These are phyloP conservation scores for Aspergillus ostianus DNA, from an alignment of 495 filamentous ascomycete genomes.

Conservation along the genomic window DNA sequence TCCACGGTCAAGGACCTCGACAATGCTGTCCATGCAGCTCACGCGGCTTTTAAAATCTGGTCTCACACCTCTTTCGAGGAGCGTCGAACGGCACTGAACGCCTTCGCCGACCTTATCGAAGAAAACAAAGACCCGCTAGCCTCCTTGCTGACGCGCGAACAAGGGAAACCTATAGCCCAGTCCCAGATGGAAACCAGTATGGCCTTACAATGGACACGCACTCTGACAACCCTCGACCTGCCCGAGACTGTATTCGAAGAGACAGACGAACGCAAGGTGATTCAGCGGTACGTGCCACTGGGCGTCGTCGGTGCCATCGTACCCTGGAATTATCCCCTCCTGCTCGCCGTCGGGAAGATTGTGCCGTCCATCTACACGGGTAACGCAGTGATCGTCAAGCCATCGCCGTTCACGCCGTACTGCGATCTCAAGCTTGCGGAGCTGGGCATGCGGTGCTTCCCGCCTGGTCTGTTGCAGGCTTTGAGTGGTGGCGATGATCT, in stretches of 20 bases:
- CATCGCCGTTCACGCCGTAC: conserved; percentile 68
- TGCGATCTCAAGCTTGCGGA: conserved; percentile 62
- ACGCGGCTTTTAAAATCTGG: conserved; percentile 52
- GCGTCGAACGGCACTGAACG: conserved; percentile 53
- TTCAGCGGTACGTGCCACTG: conserved; percentile 54
- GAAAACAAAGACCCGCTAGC: conserved; percentile 45
- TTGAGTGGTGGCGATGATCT: conserved; percentile 65
- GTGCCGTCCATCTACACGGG: conserved; percentile 56
- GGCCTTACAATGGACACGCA: conserved; percentile 24
- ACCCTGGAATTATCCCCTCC: conserved; percentile 61
- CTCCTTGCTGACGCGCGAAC: conserved; percentile 52
- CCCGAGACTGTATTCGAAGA: conserved; percentile 42
- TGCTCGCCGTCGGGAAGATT: conserved; percentile 58
- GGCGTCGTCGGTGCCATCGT: conserved; percentile 61
- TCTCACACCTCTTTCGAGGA: conserved; percentile 48
- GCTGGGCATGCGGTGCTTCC: conserved; percentile 57
- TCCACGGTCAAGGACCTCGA: conserved; percentile 54
- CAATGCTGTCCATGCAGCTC: conserved; percentile 46
- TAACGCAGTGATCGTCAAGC: conserved; percentile 60
- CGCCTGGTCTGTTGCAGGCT: conserved; percentile 65
- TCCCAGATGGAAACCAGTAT: conserved; percentile 26
- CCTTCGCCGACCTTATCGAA: conserved; percentile 50
- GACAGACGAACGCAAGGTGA: conserved; percentile 42
- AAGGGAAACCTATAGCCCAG: conserved; percentile 52
- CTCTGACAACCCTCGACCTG: conserved; percentile 23